Percentiles rank a stretch among this genome's conserved stretches.
phyloP scores from a whole-genome alignment of 805 yeast genomes.

The Candida loeiensis region DNA sequence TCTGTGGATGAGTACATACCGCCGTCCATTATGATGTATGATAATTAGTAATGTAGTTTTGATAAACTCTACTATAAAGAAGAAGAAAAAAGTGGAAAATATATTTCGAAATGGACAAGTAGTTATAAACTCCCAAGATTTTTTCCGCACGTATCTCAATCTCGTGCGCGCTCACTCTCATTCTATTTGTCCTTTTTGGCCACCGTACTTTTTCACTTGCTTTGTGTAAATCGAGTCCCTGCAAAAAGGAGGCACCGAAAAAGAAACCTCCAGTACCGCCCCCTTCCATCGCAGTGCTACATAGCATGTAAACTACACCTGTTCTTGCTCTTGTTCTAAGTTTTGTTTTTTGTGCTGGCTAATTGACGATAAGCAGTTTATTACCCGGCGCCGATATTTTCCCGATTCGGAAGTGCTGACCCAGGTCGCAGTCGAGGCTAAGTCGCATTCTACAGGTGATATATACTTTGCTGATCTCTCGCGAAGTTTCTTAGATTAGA shows the following conservation, averaged over 20 bases:
- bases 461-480: too few species aligned
- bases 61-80: conserved; percentile 16
- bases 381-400: conserved; percentile 2
- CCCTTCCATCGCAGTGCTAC: too few species aligned
- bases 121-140: conserved; percentile 8
- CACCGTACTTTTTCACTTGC: conserved; percentile 4
- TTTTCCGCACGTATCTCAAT: conserved; percentile 1
- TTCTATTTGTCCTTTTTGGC: conserved; percentile 3
- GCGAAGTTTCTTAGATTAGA: too few species aligned
- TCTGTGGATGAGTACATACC: conserved; percentile 40
- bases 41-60: conserved; percentile 10
- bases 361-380: conserved; percentile 2
- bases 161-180: conserved; percentile 4
- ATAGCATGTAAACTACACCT: too few species aligned
- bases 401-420: conserved; percentile 1
- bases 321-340: background rate
- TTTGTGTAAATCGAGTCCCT: background rate
- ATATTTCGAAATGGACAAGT: conserved; percentile 11
- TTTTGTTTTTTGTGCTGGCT: background rate
- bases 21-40: conserved; percentile 46
- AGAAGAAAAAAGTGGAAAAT: conserved; percentile 19
- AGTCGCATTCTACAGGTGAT: too few species aligned
- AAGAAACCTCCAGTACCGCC: background rate
- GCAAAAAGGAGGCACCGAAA: too few species aligned
- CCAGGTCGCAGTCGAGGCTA: background rate